Conservation (phyloP, 192 early-diverging fungal species). For the Umbelopsis vinacea region DNA sequence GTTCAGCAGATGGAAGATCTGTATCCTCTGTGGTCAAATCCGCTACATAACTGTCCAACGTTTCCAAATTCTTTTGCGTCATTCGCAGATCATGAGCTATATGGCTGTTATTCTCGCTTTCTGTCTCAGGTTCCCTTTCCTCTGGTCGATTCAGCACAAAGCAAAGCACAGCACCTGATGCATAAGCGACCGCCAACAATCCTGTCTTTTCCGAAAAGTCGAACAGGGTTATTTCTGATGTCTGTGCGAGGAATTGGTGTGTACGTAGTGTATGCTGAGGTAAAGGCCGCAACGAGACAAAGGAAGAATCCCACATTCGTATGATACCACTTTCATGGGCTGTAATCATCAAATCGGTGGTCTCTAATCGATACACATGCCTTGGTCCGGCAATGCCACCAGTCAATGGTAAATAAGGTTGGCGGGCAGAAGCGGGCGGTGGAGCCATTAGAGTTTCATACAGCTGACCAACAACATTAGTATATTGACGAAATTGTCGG, state of each 20-base stretch:
- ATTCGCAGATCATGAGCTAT: neutral
- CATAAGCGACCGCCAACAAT: slow-evolving; percentile 40
- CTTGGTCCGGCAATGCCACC: slow-evolving; percentile 38
- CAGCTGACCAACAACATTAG: slow-evolving; percentile 27
- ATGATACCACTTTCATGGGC: slow-evolving; percentile 44
- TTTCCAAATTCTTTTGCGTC: slow-evolving; percentile 1
- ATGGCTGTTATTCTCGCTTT: neutral
- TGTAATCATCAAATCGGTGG: slow-evolving; percentile 48
- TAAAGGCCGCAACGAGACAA: slow-evolving; percentile 39
- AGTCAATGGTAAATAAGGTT: slow-evolving; percentile 44
- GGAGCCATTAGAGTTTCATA: slow-evolving; percentile 27
- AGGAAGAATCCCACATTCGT: slow-evolving; percentile 57
- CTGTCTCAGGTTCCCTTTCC: neutral
- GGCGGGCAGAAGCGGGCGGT: neutral
- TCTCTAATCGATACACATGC: slow-evolving; percentile 40
- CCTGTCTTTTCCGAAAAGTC: slow-evolving; percentile 39
- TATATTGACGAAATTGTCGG: slow-evolving; percentile 31
- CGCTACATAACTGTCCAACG: slow-evolving; percentile 3
- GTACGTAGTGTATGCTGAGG: slow-evolving; percentile 42
- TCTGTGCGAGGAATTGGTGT: slow-evolving; percentile 30
- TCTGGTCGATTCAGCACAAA: slow-evolving; percentile 10
- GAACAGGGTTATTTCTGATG: slow-evolving; percentile 34
- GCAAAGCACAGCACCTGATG: slow-evolving; percentile 28
- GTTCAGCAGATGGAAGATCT: neutral
- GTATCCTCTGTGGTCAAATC: slow-evolving; percentile 16